Base-by-base conservation (phyloP, 306 rosid genomes). In the Delonix regia region DNA sequence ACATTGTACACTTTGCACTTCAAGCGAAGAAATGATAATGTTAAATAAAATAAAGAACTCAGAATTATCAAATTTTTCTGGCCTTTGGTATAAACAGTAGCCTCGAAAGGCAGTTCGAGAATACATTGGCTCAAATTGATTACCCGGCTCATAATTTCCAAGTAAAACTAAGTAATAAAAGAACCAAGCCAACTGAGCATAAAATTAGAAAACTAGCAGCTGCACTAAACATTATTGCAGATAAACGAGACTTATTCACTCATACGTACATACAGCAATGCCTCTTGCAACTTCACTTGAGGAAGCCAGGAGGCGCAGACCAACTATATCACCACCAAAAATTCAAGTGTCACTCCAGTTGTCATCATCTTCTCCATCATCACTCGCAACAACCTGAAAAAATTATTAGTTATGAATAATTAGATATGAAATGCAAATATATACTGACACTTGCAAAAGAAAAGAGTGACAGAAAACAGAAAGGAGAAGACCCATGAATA, bases 311-410 rank as follows among this genome's bases (percentile, higher is more conserved):
- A 44, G 63, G 39, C 49, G 24, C 15, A 75, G 52, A 72, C 53
- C 33, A 39, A 48, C 44, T 63, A 61, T 27, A 30, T 51, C 52
- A 33, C 52, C 63, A 47, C 21, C 25, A n/a, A 49, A 81, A 64
- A 55, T 16, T 89, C 76, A 95, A 15, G 89, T 85, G 61, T 95
- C 98, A 49, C 99, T 95, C 99, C 99, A 95, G 66, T 70, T 86
- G 69, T 88, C 92, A 53, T 86, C 98, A 2, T 91, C 97, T 81
- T 91, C 97, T 13, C 93, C 97, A 8, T 90, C 90, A 42, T 94
- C 97, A 44, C 98, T 93, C 8, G 91, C 93, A 48, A 95, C 98
- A 76, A 97, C 98, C 99, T 95, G 92, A 72, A 18, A 84, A 75
- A 69, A 75, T 85, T 24, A 3, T 15, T 44, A 25, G 73, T 71